These are phyloP conservation scores for Nicotiana tabacum DNA, from an alignment of 257 asterid species.

Conservation along the genomic window DNA sequence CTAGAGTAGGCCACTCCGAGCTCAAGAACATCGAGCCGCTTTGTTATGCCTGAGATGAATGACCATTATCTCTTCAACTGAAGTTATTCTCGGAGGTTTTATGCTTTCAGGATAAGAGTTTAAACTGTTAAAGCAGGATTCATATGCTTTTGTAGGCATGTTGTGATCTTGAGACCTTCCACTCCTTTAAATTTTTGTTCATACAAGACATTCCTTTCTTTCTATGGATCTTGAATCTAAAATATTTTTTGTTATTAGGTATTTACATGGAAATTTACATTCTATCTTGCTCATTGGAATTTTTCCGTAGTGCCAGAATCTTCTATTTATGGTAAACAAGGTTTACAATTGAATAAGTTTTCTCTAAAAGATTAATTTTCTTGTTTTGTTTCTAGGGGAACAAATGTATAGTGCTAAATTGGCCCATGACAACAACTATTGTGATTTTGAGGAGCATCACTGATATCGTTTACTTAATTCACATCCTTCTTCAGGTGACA, in stretches of 20 bases:
- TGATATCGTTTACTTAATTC: constrained; percentile 66
- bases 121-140: not conserved
- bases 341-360: not conserved
- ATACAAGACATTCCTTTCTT: not conserved
- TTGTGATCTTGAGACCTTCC: not conserved
- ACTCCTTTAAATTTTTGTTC: not conserved
- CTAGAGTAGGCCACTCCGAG: not conserved
- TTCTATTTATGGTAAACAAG: not conserved
- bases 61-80: constrained; percentile 6
- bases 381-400: constrained; percentile 35
- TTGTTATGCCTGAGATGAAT: not conserved
- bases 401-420: constrained; percentile 58
- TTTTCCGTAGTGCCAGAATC: not conserved
- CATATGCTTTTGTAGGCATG: constrained; percentile 1
- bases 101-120: not conserved
- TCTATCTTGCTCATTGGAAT: not conserved
- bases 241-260: not conserved
- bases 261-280: not conserved
- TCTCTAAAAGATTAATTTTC: constrained; percentile 8
- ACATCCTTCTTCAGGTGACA: constrained; percentile 84
- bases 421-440: constrained; percentile 52
- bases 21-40: not conserved
- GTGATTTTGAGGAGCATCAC: constrained; percentile 65
- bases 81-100: not conserved
- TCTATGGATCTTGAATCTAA: not conserved